phyloP scores from a whole-genome alignment of 495 filamentous ascomycete species.

The Astrothelium macrocarpum region DNA sequence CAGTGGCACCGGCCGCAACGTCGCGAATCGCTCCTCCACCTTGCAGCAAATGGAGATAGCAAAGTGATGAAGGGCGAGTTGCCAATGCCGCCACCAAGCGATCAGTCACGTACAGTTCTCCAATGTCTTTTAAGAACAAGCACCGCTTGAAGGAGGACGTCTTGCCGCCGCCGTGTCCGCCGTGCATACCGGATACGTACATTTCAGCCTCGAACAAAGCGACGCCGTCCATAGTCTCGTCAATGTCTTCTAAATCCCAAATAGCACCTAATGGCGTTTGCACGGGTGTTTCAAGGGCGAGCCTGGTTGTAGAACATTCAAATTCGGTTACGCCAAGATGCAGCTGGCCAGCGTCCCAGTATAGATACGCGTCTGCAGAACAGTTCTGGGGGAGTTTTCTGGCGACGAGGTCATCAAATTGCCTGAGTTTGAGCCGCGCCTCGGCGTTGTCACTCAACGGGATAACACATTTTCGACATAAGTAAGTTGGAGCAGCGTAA shows the following conservation, averaged over 20 bases:
- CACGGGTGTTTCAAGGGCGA: slow-evolving; percentile 20
- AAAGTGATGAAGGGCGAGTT: slow-evolving; percentile 44
- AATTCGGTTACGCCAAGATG: slow-evolving; percentile 48
- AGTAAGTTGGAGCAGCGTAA: slow-evolving; percentile 37
- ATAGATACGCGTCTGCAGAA: slow-evolving; percentile 52
- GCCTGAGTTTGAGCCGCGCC: slow-evolving; percentile 31
- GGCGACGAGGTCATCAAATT: slow-evolving; percentile 40
- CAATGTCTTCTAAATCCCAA: slow-evolving; percentile 33
- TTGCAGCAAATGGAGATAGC: slow-evolving; percentile 56
- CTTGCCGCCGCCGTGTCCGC: slow-evolving; percentile 48
- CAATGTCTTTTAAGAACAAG: slow-evolving; percentile 48
- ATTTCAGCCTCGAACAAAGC: slow-evolving; percentile 51
- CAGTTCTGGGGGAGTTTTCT: slow-evolving; percentile 34
- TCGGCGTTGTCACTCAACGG: slow-evolving; percentile 36
- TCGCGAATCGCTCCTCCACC: slow-evolving; percentile 47
- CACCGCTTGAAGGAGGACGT: slow-evolving; percentile 59
- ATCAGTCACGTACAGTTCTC: slow-evolving; percentile 31
- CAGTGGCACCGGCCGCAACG: slow-evolving; percentile 40
- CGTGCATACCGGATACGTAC: slow-evolving; percentile 53
- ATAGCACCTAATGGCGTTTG: slow-evolving; percentile 21
- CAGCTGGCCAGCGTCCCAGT: slow-evolving; percentile 39
- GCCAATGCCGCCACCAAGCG: slow-evolving; percentile 39
- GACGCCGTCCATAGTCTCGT: slow-evolving; percentile 38
- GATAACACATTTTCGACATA: slow-evolving; percentile 42
- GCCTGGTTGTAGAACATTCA: slow-evolving; percentile 33